A percentile compares a stretch with the other conserved stretches of the same genome.
phyloP scores from a whole-genome alignment of 768 basidiomycete species.

The Tylopilus rubrobrunneus region DNA sequence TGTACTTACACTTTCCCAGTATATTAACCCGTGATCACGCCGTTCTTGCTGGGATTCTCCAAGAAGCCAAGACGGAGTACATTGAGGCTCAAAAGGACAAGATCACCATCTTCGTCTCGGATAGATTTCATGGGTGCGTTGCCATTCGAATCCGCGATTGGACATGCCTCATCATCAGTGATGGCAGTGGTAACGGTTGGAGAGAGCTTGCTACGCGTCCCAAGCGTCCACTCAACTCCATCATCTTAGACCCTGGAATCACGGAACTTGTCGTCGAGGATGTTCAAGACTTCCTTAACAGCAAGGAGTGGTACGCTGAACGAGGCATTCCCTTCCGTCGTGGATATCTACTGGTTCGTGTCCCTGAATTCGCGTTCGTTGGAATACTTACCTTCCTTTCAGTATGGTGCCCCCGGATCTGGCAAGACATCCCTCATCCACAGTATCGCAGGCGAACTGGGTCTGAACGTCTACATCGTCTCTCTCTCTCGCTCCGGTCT shows the following conservation, averaged over 20 bases:
- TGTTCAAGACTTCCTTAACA: constrained; percentile 64
- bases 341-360: constrained; percentile 62
- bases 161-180: not conserved
- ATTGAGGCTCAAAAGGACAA: constrained; percentile 46
- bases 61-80: constrained; percentile 52
- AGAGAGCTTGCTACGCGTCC: constrained; percentile 50
- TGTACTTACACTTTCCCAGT: constrained; percentile 28
- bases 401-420: constrained; percentile 72
- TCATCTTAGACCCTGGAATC: constrained; percentile 68
- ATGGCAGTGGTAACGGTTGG: constrained; percentile 42
- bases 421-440: constrained; percentile 81
- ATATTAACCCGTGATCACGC: constrained; percentile 46
- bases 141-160: not conserved
- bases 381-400: not conserved
- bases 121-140: constrained; percentile 37
- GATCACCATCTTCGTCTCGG: constrained; percentile 52
- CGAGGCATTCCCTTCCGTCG: constrained; percentile 81
- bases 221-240: constrained; percentile 63
- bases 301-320: constrained; percentile 68
- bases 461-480: constrained; percentile 68
- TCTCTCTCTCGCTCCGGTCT: constrained; percentile 60
- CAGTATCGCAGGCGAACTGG: constrained; percentile 72
- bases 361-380: not conserved
- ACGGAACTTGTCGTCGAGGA: constrained; percentile 64
- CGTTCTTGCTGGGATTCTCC: constrained; percentile 49